Percentiles rank a stretch among this genome's conserved stretches.
These are phyloP conservation scores for Candida berthetii DNA, from an alignment of 805 yeast species.

Conservation along the genomic window DNA sequence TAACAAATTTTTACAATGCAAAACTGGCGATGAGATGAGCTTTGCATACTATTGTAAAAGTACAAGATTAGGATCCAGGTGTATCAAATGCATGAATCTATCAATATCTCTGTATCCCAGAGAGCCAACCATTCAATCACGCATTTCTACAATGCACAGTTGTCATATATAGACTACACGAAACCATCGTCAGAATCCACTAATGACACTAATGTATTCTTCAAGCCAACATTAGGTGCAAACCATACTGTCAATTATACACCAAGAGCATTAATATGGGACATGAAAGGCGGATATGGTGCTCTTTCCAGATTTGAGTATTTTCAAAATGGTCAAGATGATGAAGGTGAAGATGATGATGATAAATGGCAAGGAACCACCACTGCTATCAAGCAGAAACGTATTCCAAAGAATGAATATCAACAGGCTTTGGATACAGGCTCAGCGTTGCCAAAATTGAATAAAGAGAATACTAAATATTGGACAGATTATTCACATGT, in stretches of 20 bases:
- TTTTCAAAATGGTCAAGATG: conserved; percentile 12
- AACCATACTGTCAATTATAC: conserved; percentile 51
- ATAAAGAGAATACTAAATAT: conserved; percentile 37
- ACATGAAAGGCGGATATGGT: conserved; percentile 72
- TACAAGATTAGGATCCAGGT: background rate
- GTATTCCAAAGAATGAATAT: conserved; percentile 46
- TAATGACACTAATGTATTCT: conserved; percentile 39
- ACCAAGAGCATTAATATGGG: conserved; percentile 86
- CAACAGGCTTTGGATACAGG: conserved; percentile 58
- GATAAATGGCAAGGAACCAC: too few species aligned
- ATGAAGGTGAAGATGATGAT: conserved; percentile 14
- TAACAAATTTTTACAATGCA: too few species aligned
- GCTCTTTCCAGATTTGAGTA: conserved; percentile 52
- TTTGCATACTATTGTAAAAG: too few species aligned
- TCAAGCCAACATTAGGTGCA: conserved; percentile 32
- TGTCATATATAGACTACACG: conserved; percentile 53
- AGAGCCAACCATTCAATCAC: conserved; percentile 68
- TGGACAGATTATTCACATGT: conserved; percentile 83
- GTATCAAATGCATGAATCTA: conserved; percentile 63
- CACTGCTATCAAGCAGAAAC: conserved; percentile 25
- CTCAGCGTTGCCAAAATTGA: conserved; percentile 26
- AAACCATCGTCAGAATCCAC: conserved; percentile 16
- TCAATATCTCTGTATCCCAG: conserved; percentile 71
- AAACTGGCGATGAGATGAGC: too few species aligned
- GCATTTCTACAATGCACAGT: conserved; percentile 80